phyloP scores from a whole-genome alignment of 1,139 yeast species.

The Nadsonia starkeyi-henricii region DNA sequence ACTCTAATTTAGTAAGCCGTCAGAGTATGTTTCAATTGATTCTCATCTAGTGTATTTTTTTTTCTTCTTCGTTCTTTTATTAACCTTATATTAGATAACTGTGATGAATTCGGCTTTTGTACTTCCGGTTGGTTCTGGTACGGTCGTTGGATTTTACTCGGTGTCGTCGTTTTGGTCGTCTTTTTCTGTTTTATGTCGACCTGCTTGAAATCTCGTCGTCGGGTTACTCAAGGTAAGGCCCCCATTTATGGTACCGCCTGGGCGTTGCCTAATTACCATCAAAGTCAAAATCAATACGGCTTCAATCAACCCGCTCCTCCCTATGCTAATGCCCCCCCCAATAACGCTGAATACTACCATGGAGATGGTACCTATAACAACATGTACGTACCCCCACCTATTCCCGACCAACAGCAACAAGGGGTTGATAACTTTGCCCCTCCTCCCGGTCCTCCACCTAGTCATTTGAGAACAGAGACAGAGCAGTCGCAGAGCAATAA shows the following conservation, averaged over 20 bases:
- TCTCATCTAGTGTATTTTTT: too few species aligned
- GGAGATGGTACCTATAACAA: conserved; percentile 3
- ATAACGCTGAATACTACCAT: conserved; percentile 18
- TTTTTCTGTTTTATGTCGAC: conserved; percentile 37
- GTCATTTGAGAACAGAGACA: not conserved
- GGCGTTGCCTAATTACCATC: conserved; percentile 82
- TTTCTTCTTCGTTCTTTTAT: too few species aligned
- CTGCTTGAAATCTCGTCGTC: conserved; percentile 33
- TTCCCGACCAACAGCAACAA: conserved; percentile 1
- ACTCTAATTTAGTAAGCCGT: too few species aligned
- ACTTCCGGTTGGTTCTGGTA: conserved; percentile 18
- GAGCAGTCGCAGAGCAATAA: not conserved
- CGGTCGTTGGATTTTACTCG: conserved; percentile 38
- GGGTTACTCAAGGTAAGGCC: conserved; percentile 45
- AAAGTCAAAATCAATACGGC: conserved; percentile 51
- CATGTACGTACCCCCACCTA: not conserved
- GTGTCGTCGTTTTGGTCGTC: conserved; percentile 35
- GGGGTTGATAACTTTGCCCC: conserved; percentile 8
- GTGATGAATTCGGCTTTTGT: conserved; percentile 7
- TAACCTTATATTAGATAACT: not conserved
- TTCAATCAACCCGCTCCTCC: conserved; percentile 21
- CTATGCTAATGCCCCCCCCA: conserved; percentile 20
- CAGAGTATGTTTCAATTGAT: too few species aligned
- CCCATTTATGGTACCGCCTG: conserved; percentile 80
- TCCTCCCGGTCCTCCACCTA: conserved; percentile 14